Conservation (phyloP, 140 eudicot genomes). For the Oenanthe javanica region DNA sequence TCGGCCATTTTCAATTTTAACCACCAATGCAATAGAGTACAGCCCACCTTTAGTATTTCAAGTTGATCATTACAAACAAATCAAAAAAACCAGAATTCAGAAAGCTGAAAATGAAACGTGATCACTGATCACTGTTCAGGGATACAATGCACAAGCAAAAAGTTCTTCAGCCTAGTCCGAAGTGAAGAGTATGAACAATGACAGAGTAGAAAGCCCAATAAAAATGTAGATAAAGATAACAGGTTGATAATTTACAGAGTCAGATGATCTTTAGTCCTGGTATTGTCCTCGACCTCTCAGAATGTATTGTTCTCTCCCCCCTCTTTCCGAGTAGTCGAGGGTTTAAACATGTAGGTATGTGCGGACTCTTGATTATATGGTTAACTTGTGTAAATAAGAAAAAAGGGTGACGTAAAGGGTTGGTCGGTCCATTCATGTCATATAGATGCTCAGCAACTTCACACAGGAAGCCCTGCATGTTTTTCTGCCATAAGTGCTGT, state of each 20-base stretch:
- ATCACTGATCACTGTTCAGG: not conserved
- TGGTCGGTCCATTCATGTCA: too few relatives aligned
- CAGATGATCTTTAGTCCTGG: not conserved
- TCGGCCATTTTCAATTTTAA: not conserved
- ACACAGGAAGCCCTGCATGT: slow-evolving; percentile 85
- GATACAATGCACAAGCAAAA: not conserved
- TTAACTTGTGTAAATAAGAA: too few relatives aligned
- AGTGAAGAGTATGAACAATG: not conserved
- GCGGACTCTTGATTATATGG: not conserved
- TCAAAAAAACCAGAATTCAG: not conserved
- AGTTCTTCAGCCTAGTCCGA: not conserved
- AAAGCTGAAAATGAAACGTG: not conserved
- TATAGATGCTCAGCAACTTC: slow-evolving; percentile 83
- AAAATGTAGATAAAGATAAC: not conserved
- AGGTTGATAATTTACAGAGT: too few relatives aligned
- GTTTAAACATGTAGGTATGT: not conserved
- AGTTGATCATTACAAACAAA: too few relatives aligned
- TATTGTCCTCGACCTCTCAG: too few relatives aligned
- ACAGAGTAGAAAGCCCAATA: not conserved
- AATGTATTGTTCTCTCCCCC: not conserved
- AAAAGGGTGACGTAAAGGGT: too few relatives aligned
- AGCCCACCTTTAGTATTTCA: not conserved
- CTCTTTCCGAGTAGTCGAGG: not conserved
- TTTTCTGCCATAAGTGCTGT: slow-evolving; percentile 70
- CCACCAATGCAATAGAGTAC: not conserved